A percentile compares a stretch with the other conserved stretches of the same genome.
These are phyloP conservation scores for Fomitopsis betulina DNA, from an alignment of 1,284 basidiomycete genomes.

Conservation along the genomic window DNA sequence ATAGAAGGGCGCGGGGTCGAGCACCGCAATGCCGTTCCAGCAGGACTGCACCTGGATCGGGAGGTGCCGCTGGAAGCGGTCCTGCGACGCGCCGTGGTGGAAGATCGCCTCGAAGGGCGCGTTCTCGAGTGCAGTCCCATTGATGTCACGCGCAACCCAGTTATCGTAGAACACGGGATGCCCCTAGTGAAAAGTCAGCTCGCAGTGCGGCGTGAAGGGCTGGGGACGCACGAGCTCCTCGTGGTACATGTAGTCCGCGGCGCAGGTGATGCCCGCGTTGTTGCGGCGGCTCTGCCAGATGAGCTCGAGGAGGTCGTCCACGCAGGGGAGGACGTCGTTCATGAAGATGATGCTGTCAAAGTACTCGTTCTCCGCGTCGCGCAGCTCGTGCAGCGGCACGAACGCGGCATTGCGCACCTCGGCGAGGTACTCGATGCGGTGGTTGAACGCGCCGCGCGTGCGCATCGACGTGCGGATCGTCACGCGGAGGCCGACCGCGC, in stretches of 20 bases:
- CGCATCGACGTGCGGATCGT: constrained; percentile 89
- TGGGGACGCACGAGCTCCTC: constrained; percentile 69
- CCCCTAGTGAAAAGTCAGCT: constrained; percentile 32
- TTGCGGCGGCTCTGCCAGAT: constrained; percentile 90
- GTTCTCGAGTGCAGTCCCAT: constrained; percentile 94
- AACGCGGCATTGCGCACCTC: constrained; percentile 95
- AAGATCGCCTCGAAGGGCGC: constrained; percentile 93
- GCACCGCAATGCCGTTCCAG: constrained; percentile 93
- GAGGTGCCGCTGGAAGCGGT: constrained; percentile 85
- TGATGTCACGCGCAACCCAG: constrained; percentile 96
- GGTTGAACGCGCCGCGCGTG: constrained; percentile 92
- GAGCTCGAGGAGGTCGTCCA: constrained; percentile 92
- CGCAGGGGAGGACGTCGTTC: constrained; percentile 96
- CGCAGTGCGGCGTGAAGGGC: neutral
- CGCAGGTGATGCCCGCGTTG: constrained; percentile 95
- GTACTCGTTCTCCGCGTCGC: constrained; percentile 85
- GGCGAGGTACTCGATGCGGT: constrained; percentile 96
- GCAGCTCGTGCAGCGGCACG: constrained; percentile 86
- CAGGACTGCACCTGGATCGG: constrained; percentile 94
- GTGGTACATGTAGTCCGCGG: constrained; percentile 97
- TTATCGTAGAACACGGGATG: constrained; percentile 96
- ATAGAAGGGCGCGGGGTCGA: constrained; percentile 93
- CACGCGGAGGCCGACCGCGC: constrained; percentile 84
- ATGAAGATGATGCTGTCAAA: constrained; percentile 96
- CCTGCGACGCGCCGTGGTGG: constrained; percentile 71